These are phyloP conservation scores for Berberis thunbergii DNA, from an alignment of 164 flowering plant genomes.

Conservation along the genomic window DNA sequence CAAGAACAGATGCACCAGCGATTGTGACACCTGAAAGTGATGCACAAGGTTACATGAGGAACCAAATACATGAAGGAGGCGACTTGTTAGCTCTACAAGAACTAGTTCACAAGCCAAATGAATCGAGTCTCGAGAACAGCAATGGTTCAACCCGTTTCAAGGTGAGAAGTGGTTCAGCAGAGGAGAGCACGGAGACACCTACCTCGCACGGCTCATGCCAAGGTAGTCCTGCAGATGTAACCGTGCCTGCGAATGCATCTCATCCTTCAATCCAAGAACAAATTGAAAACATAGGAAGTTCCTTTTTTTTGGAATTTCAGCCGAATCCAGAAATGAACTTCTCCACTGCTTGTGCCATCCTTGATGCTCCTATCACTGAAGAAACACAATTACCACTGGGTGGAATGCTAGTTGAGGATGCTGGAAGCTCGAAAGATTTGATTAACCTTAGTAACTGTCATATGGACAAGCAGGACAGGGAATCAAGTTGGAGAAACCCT, in stretches of 20 bases:
- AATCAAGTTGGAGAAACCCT: constrained; percentile 29
- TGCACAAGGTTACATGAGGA: constrained; percentile 20
- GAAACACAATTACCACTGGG: constrained; percentile 33
- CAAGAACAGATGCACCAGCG: constrained; percentile 16
- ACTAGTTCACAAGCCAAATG: constrained; percentile 15
- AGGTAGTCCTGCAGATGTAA: constrained; percentile 47
- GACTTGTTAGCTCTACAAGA: constrained; percentile 21
- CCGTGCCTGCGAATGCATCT: constrained; percentile 17
- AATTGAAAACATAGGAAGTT: constrained; percentile 10
- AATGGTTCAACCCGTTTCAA: constrained; percentile 29
- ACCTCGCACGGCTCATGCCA: constrained; percentile 78
- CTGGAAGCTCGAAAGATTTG: constrained; percentile 83
- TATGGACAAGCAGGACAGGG: constrained; percentile 37
- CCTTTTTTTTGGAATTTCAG: constrained; percentile 23
- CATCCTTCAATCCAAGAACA: constrained; percentile 23
- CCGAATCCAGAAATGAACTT: constrained; percentile 23
- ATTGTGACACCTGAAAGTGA: constrained; percentile 22
- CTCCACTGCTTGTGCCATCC: constrained; percentile 27
- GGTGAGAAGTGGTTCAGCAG: constrained; percentile 54
- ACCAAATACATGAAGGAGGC: constrained; percentile 14
- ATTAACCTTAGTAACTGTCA: constrained; percentile 47
- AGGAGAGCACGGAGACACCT: constrained; percentile 60
- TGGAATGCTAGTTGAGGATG: constrained; percentile 62
- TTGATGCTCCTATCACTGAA: constrained; percentile 23
- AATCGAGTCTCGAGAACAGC: constrained; percentile 13